Conservation (phyloP, 352 stramenopile genomes). For the Halophytophthora batemanensis region DNA sequence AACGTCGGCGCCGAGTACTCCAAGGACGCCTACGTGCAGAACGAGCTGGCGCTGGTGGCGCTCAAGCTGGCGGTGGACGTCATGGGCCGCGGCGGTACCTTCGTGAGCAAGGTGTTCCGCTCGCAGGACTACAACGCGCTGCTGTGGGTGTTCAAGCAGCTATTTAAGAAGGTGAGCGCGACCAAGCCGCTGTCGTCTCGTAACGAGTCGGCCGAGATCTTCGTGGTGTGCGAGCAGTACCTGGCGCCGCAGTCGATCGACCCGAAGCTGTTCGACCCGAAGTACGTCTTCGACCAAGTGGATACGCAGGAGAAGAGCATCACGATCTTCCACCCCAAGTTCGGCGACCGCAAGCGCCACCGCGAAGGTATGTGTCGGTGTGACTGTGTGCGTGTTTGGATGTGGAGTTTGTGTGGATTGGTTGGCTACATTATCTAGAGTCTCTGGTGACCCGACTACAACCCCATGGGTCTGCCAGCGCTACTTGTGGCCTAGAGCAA, state of each 20-base stretch:
- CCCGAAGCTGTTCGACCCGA: constrained; percentile 96
- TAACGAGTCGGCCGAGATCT: constrained; percentile 99
- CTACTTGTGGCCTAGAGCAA: constrained; percentile 90
- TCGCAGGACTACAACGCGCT: constrained; percentile 98
- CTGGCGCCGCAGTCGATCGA: constrained; percentile 97
- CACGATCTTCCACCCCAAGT: constrained; percentile 98
- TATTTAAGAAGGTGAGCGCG: constrained; percentile 97
- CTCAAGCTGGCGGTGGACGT: constrained; percentile 98
- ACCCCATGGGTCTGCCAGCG: constrained; percentile 74
- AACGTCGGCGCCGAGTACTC: constrained; percentile 98
- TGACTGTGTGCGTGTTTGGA: constrained; percentile 24
- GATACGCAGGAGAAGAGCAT: constrained; percentile 86
- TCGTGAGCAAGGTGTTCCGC: constrained; percentile 97
- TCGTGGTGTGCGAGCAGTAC: constrained; percentile 97
- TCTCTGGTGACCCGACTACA: constrained; percentile 73
- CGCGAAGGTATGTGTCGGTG: constrained; percentile 90
- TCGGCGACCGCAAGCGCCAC: constrained; percentile 92
- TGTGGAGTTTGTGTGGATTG: constrained; percentile 22
- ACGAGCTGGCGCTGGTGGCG: constrained; percentile 95
- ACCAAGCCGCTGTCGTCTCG: constrained; percentile 98
- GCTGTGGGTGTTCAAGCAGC: constrained; percentile 98
- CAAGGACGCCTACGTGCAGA: constrained; percentile 99
- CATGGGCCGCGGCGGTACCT: constrained; percentile 91
- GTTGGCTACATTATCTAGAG: constrained; percentile 89
- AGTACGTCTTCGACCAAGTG: constrained; percentile 97